These are phyloP conservation scores for Quercus ilex DNA, from an alignment of 306 rosid species.

Conservation along the genomic window DNA sequence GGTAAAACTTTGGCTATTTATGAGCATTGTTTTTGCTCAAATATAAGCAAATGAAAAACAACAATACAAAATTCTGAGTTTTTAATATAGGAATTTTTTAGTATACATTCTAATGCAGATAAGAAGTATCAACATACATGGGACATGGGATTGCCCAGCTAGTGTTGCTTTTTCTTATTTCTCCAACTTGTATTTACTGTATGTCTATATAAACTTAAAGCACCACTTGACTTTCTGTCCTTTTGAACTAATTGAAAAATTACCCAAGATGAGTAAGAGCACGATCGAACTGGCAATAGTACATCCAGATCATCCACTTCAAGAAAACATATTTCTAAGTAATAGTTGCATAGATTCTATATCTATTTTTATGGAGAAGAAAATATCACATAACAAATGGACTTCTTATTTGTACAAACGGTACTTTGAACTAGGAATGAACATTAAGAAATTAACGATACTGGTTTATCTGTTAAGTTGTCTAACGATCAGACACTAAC, in stretches of 20 bases:
- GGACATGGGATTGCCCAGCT: slow-evolving; percentile 19
- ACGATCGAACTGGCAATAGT: no score
- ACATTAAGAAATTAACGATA: no score
- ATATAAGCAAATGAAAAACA: background rate
- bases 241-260: background rate
- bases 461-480: no score
- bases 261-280: no score
- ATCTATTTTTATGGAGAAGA: no score
- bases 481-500: no score
- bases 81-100: slow-evolving; percentile 1
- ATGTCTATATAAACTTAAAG: background rate
- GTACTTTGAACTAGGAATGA: no score
- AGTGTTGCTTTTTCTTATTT: background rate
- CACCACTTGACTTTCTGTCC: background rate
- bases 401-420: no score
- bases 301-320: no score
- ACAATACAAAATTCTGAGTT: background rate
- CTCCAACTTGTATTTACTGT: background rate
- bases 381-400: no score
- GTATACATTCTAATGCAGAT: slow-evolving; percentile 22
- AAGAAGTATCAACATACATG: slow-evolving; percentile 11
- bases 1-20: background rate
- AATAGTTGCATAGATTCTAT: no score
- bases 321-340: no score
- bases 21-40: background rate